Evolutionary conservation across 257 asterid species (phyloP).

Genomic region (Lycium barbarum): DNA sequence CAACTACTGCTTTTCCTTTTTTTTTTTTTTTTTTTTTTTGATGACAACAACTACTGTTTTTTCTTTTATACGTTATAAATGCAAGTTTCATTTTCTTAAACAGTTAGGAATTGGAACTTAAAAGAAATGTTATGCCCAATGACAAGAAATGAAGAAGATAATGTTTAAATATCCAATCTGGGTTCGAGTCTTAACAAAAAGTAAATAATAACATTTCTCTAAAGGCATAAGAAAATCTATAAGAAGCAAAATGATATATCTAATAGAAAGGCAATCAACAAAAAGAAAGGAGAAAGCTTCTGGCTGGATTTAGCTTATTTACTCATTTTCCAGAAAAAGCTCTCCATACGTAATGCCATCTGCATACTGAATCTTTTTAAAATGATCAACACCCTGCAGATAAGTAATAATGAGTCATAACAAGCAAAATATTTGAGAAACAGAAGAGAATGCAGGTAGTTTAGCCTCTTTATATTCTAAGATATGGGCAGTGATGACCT

Average conservation of each 20-base stretch:
- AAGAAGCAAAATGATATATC: background rate
- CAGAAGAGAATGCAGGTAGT: conserved; percentile 17
- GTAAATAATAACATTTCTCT: background rate
- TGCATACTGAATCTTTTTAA: conserved; percentile 94
- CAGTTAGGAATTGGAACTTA: conserved; percentile 4
- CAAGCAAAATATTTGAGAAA: conserved; percentile 29
- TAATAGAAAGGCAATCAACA: background rate
- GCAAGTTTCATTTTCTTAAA: background rate
- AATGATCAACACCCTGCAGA: conserved; percentile 97
- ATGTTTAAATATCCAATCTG: background rate
- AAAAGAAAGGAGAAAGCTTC: conserved; percentile 11
- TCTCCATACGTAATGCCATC: conserved; percentile 98
- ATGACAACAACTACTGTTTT: background rate
- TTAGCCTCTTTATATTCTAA: conserved; percentile 6
- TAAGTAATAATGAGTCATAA: conserved; percentile 32
- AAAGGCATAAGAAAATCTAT: background rate
- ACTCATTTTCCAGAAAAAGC: conserved; percentile 96
- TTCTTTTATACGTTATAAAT: background rate
- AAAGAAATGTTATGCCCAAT: conserved; percentile 19
- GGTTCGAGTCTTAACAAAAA: background rate
- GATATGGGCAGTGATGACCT: background rate
- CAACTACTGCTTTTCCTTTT: background rate
- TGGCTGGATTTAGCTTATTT: conserved; percentile 40
- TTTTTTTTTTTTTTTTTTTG: too few species aligned
- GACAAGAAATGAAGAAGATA: conserved; percentile 7